These are phyloP conservation scores for Apiospora malaysiana DNA, from an alignment of 2,329 filamentous ascomycete species.

Conservation along the genomic window DNA sequence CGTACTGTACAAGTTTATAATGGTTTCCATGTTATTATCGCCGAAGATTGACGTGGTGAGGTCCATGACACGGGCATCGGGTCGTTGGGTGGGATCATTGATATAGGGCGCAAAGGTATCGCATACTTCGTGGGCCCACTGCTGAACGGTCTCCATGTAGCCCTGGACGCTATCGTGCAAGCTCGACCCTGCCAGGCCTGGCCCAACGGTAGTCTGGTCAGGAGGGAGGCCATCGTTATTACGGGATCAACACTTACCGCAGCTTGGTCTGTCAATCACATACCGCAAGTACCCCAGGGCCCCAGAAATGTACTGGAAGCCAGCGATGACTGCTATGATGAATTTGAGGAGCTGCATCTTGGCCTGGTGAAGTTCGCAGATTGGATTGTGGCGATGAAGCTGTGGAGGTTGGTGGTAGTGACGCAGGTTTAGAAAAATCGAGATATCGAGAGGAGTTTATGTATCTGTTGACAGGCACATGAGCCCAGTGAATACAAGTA, in stretches of 20 bases:
- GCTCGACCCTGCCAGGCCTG: neutral
- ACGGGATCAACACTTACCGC: neutral
- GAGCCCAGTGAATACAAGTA: neutral
- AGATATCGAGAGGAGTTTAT: neutral
- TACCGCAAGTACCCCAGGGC: neutral
- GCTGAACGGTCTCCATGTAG: neutral
- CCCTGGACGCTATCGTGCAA: neutral
- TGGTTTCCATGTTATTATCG: neutral
- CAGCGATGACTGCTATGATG: neutral
- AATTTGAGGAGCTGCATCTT: neutral
- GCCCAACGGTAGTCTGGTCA: neutral
- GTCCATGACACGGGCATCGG: neutral
- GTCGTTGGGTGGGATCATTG: neutral
- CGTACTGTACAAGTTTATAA: neutral
- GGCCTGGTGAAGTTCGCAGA: too few species aligned
- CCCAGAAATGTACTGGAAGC: neutral
- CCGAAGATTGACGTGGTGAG: neutral
- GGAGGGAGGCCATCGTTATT: neutral
- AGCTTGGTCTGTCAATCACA: neutral
- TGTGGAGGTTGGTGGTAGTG: neutral
- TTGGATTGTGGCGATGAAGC: neutral
- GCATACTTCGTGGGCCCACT: neutral
- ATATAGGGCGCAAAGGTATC: neutral
- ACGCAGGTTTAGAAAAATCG: neutral
- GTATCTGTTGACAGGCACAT: neutral